Evolutionary conservation across 768 basidiomycete genomes (phyloP), one percentile per base, ranked within the genome.

Genomic region (Hemileccinum impolitum): DNA sequence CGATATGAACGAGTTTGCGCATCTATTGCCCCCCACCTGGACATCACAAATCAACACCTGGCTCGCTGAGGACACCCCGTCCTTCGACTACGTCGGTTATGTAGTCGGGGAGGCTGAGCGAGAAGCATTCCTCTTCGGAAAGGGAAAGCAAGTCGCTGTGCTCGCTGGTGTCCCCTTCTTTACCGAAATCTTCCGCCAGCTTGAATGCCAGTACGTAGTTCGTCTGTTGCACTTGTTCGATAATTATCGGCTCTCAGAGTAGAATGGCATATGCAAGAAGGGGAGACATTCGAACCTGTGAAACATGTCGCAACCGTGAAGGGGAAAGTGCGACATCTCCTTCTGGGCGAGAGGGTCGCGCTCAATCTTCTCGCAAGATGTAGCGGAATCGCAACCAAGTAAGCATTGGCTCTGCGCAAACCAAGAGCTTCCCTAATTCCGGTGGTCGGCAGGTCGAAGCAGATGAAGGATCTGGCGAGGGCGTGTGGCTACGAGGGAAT

Each of bases 371-470:
- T 99, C 45, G 93, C 96, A 9, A 76, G 96, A 58, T 97, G 95
- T 69, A 94, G 92, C 57, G 96, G 96, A 5, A 97, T 98, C 55
- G 95, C 95, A 15, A 95, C 93, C 25, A 87, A 88, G 94, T 94
- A 61, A 67, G 83, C 63, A 25, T 26, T 3, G 18, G 37, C 21
- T 37, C 46, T 19, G 28, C 43, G 40, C 8, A 6, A 10, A 37
- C 25, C 40, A 14, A 43, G 28, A 2, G 7, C 10, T 21, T 40
- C 18, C 4, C 39, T 49, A 21, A 60, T 21, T 13, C n/a, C 12
- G 10, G 39, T 39, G 32, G 11, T 48, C 26, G 32, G 19, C 55
- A 97, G 94, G 65, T 97, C 95, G 25, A 86, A 86, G 61, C 75
- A 70, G 45, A 81, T 94, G 64, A 83, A 85, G 57, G 87, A 90